phyloP scores from a whole-genome alignment of 2,329 filamentous ascomycete species.

The Chlorencoelia australis region DNA sequence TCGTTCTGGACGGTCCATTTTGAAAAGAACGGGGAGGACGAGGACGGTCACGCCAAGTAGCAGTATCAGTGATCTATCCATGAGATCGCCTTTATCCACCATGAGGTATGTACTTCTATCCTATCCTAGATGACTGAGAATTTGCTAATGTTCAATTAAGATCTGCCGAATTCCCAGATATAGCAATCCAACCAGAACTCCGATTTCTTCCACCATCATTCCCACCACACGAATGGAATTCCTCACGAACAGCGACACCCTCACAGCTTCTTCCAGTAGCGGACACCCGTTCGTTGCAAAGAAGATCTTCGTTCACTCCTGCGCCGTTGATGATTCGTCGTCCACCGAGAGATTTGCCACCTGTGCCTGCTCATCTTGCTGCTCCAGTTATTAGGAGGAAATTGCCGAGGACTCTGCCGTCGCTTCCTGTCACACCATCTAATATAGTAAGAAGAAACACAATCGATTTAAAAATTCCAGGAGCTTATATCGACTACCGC shows the following conservation, averaged over 20 bases:
- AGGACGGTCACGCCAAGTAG: slow-evolving; percentile 20
- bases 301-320: slow-evolving; percentile 8
- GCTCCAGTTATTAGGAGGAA: slow-evolving; percentile 10
- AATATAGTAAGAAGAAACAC: slow-evolving; percentile 2
- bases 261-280: slow-evolving; percentile 13
- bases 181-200: slow-evolving; percentile 16
- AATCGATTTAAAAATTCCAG: slow-evolving; percentile 2
- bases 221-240: slow-evolving; percentile 17
- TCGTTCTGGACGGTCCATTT: slow-evolving; percentile 9
- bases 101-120: slow-evolving; percentile 13
- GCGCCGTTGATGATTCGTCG: slow-evolving; percentile 8
- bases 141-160: slow-evolving; percentile 11
- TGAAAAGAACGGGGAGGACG: slow-evolving; percentile 7
- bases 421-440: neutral
- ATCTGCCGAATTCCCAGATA: slow-evolving; percentile 19
- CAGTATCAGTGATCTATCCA: slow-evolving; percentile 19
- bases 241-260: slow-evolving; percentile 11
- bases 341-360: slow-evolving; percentile 8
- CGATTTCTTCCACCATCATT: slow-evolving; percentile 16
- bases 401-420: neutral
- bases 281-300: slow-evolving; percentile 11
- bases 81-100: slow-evolving; percentile 19
- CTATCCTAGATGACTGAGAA: neutral
- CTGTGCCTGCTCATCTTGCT: slow-evolving; percentile 3
- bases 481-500: slow-evolving; percentile 1